Conservation (phyloP, 495 filamentous ascomycete genomes). For the Penicillium steckii region DNA sequence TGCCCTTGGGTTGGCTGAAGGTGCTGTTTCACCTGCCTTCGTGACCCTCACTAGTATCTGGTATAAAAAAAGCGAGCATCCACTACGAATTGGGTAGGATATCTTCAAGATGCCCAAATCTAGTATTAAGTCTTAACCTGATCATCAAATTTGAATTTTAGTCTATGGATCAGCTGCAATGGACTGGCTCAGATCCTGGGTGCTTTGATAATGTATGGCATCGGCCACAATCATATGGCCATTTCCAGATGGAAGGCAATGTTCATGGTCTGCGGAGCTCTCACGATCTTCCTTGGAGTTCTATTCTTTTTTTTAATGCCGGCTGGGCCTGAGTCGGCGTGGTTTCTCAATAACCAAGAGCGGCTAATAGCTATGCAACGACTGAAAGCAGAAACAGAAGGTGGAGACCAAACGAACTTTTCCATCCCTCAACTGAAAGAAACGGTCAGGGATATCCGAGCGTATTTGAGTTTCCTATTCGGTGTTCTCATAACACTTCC, state of each 20-base stretch:
- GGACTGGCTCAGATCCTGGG: background rate
- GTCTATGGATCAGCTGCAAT: background rate
- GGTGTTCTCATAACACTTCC: background rate
- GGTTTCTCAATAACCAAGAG: constrained; percentile 3
- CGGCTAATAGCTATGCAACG: background rate
- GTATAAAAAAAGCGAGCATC: constrained; percentile 45
- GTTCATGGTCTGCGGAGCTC: constrained; percentile 55
- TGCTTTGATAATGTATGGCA: background rate
- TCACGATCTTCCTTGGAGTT: constrained; percentile 51
- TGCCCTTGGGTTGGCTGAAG: constrained; percentile 48
- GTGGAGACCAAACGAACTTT: background rate
- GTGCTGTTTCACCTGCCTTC: constrained; percentile 26
- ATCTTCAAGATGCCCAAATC: background rate
- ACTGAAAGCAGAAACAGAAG: background rate
- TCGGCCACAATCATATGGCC: background rate
- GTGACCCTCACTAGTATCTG: constrained; percentile 25
- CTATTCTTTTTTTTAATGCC: constrained; percentile 49
- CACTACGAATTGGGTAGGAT: constrained; percentile 7
- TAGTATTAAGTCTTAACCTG: background rate
- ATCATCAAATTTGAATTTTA: background rate
- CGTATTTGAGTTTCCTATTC: background rate
- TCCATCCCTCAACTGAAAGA: background rate
- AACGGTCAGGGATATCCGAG: background rate
- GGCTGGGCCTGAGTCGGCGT: constrained; percentile 49
- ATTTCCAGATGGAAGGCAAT: constrained; percentile 50